These are phyloP conservation scores for Nicotiana benthamiana DNA, from an alignment of 257 asterid species.

Conservation along the genomic window DNA sequence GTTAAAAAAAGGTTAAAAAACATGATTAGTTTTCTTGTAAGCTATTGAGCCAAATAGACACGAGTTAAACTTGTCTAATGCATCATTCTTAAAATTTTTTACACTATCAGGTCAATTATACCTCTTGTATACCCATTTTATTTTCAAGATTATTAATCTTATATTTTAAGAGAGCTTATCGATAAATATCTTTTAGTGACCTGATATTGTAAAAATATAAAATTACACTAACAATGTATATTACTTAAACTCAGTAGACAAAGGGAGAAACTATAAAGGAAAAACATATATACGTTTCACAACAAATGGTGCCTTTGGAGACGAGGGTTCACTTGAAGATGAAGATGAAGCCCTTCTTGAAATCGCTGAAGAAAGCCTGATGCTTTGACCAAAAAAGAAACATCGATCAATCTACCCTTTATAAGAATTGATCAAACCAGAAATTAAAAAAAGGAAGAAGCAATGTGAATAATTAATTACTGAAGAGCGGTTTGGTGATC, in stretches of 20 bases:
- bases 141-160: too few relatives aligned
- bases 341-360: conserved; percentile 70
- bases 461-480: conserved; percentile 1
- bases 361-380: conserved; percentile 50
- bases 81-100: too few relatives aligned
- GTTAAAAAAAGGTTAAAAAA: not conserved
- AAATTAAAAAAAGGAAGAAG: not conserved
- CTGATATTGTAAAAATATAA: too few relatives aligned
- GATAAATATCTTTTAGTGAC: too few relatives aligned
- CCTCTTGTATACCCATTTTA: too few relatives aligned
- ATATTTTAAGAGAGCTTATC: too few relatives aligned
- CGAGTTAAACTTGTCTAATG: too few relatives aligned
- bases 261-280: not conserved
- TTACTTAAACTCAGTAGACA: not conserved
- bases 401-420: not conserved
- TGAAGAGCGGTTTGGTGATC: conserved; percentile 52
- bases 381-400: not conserved
- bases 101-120: too few relatives aligned
- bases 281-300: conserved; percentile 52
- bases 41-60: too few relatives aligned
- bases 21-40: not conserved
- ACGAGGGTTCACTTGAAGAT: conserved; percentile 53
- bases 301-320: conserved; percentile 84
- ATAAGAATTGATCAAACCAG: not conserved
- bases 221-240: too few relatives aligned